These are phyloP conservation scores for Yarrowia bubula DNA, from an alignment of 805 yeast species.

Conservation along the genomic window DNA sequence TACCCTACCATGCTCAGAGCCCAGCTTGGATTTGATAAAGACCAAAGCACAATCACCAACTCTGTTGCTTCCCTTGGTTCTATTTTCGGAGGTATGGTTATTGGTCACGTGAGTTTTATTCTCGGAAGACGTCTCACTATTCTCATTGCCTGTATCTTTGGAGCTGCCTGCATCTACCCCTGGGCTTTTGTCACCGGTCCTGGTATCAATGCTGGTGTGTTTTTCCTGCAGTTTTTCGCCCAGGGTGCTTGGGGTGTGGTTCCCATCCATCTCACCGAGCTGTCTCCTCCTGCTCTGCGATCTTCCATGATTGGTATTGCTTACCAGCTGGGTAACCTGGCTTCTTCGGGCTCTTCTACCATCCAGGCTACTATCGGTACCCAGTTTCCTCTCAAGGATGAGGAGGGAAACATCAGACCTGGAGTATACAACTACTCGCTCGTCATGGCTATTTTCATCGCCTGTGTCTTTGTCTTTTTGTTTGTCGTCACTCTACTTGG, in stretches of 20 bases:
- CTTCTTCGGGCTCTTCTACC: slow-evolving; percentile 67
- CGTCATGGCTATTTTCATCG: slow-evolving; percentile 69
- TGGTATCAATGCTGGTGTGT: slow-evolving; percentile 57
- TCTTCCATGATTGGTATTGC: slow-evolving; percentile 60
- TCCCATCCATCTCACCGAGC: slow-evolving; percentile 64
- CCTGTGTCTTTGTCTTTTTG: slow-evolving; percentile 57
- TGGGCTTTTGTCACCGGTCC: slow-evolving; percentile 50
- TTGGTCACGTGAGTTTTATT: slow-evolving; percentile 56
- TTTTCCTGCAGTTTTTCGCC: slow-evolving; percentile 62
- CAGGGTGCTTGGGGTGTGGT: slow-evolving; percentile 70
- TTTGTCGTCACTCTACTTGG: slow-evolving; percentile 52
- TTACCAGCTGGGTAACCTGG: slow-evolving; percentile 72
- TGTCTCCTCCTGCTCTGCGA: slow-evolving; percentile 62
- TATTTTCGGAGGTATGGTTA: slow-evolving; percentile 57
- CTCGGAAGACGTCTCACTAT: slow-evolving; percentile 62
- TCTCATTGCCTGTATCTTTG: slow-evolving; percentile 50
- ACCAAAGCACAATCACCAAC: slow-evolving; percentile 58
- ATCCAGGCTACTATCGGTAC: slow-evolving; percentile 63
- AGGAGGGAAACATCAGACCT: slow-evolving; percentile 37
- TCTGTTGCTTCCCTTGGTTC: slow-evolving; percentile 68
- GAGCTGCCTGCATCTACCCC: slow-evolving; percentile 63
- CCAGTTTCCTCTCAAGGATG: slow-evolving; percentile 51
- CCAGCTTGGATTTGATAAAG: slow-evolving; percentile 48
- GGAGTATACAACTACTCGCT: slow-evolving; percentile 56
- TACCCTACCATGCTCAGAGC: slow-evolving; percentile 60